phyloP scores from a whole-genome alignment of 2,329 filamentous ascomycete genomes.

The Fusarium paranaense region DNA sequence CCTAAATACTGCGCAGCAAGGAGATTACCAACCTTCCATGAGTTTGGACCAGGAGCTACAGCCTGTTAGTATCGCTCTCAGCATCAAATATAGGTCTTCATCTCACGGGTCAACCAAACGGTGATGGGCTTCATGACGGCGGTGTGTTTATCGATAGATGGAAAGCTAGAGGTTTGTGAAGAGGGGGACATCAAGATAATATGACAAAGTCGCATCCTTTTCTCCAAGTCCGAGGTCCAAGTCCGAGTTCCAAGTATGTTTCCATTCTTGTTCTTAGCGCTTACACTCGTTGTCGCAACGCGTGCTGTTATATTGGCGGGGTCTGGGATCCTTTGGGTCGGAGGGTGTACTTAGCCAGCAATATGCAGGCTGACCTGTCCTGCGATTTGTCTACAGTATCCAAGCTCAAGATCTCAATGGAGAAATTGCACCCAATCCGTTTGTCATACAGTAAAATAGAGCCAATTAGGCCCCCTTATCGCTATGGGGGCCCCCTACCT shows the following conservation, averaged over 20 bases:
- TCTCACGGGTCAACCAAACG: background rate
- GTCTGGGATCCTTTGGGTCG: background rate
- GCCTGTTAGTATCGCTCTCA: background rate
- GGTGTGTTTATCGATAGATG: background rate
- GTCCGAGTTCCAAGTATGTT: background rate
- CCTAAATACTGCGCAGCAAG: background rate
- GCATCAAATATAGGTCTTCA: rapidly evolving
- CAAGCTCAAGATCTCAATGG: background rate
- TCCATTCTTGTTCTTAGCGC: background rate
- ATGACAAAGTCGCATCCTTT: background rate
- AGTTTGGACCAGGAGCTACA: background rate
- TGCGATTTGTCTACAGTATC: background rate
- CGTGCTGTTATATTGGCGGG: background rate
- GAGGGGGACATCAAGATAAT: background rate
- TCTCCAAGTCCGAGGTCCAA: background rate
- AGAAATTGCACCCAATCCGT: too few relatives aligned
- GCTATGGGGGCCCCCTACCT: too few relatives aligned
- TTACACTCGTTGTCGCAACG: background rate
- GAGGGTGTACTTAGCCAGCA: background rate
- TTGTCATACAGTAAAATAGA: too few relatives aligned
- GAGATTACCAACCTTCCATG: background rate
- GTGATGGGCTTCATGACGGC: background rate
- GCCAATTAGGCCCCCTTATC: too few relatives aligned
- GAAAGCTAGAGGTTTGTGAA: background rate
- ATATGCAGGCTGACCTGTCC: background rate